Conservation (phyloP, 176 grass and related monocot genomes). For the Metroxylon sagu region DNA sequence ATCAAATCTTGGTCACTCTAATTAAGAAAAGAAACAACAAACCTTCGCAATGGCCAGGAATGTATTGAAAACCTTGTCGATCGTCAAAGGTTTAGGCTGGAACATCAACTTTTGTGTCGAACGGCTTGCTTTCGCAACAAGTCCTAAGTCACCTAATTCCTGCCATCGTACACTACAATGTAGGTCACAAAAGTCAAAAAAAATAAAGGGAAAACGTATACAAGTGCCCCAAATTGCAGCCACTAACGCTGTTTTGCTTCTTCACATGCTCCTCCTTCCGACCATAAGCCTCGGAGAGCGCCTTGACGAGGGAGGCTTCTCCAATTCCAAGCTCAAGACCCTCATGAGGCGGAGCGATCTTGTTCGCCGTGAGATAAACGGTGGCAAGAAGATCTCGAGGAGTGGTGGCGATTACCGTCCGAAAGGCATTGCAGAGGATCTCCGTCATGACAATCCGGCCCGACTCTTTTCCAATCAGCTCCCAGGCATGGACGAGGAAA, state of each 20-base stretch:
- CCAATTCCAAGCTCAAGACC: slow-evolving; percentile 93
- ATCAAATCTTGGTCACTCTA: too few species aligned
- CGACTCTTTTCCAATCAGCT: slow-evolving; percentile 87
- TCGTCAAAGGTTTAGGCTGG: slow-evolving; percentile 76
- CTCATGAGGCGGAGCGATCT: slow-evolving; percentile 82
- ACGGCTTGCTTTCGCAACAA: slow-evolving; percentile 93
- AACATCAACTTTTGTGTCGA: slow-evolving; percentile 84
- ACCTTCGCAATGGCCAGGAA: slow-evolving; percentile 95
- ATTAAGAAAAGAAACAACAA: neutral
- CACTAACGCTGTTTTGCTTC: slow-evolving; percentile 72
- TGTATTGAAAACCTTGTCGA: slow-evolving; percentile 60
- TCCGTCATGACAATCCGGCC: slow-evolving; percentile 77
- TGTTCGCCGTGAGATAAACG: slow-evolving; percentile 83
- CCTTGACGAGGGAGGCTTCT: slow-evolving; percentile 75
- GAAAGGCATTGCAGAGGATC: slow-evolving; percentile 83
- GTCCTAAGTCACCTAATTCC: slow-evolving; percentile 95
- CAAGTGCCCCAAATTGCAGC: neutral
- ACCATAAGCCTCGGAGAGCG: slow-evolving; percentile 86
- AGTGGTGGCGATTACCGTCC: slow-evolving; percentile 70
- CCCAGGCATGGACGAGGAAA: slow-evolving; percentile 70
- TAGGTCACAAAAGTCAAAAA: neutral
- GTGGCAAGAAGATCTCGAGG: slow-evolving; percentile 74
- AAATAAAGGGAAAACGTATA: neutral
- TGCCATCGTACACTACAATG: slow-evolving; percentile 17
- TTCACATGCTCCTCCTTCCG: slow-evolving; percentile 95